Base-by-base conservation (phyloP, 1,284 basidiomycete genomes). In the Phellopilus nigrolimitatus region DNA sequence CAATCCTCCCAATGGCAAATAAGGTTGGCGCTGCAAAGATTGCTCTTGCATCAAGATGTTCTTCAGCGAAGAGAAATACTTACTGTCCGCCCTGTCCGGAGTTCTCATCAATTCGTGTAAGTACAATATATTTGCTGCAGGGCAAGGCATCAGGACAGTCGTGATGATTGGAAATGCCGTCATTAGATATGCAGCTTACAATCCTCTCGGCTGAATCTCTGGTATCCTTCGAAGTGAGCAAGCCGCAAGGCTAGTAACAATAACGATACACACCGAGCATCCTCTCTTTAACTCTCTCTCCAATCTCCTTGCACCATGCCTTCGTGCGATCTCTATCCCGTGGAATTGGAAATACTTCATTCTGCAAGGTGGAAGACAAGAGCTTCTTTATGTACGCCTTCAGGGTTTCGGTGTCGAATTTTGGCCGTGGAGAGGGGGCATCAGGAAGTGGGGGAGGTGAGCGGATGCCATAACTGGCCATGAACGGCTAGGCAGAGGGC, bases 81-180 rank as follows among this genome's bases (percentile, higher is more conserved):
- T 60, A 88, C 87, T 87, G 78, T 61, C 84, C 85, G 51, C 86
- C 88, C 65, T 91, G 88, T 4, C 84, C 84, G 52, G 79, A 68
- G 61, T 90, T 90, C 71, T 89, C 85, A 64, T 80, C 86, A 56
- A 88, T 82, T 62, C 89, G 87, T 36, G 87, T 88, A 48, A 88
- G 70, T 38, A 91, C 88, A 53, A 90, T 79, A 63, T 88, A 91
- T 72, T 91, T 91, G 63, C 87, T 90, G 58, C 46, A 59, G 40
- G 9, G 10, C n/a, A 39, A 44, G 36, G 36, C 49, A 47, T 39
- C 21, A 31, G 28, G 30, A 42, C 22, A 15, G 39, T 47, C 19
- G 33, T 21, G 24, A 44, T 10, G 19, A 37, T 3, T 24, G 27
- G 13, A 22, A n/a, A n/a, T n/a, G n/a, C n/a, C n/a, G n/a, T n/a